A percentile compares a stretch with the other conserved stretches of the same genome.
These are phyloP conservation scores for Botrytis sinoallii DNA, from an alignment of 2,329 filamentous ascomycete genomes.

Conservation along the genomic window DNA sequence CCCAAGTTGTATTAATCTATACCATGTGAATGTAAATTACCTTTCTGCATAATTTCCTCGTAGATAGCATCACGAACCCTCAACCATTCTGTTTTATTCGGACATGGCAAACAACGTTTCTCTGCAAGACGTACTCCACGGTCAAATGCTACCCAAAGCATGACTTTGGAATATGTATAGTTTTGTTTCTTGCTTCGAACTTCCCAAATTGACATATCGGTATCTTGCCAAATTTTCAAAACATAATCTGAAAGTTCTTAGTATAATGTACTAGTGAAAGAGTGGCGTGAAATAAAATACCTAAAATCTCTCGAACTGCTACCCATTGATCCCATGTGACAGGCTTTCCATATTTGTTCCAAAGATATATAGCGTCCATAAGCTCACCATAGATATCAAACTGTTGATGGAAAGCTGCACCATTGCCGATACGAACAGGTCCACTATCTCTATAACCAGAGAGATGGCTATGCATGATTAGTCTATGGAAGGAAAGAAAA, in stretches of 20 bases:
- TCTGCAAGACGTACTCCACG: constrained; percentile 70
- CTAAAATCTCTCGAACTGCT: constrained; percentile 63
- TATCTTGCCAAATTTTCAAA: constrained; percentile 61
- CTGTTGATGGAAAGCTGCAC: constrained; percentile 71
- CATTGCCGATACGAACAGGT: constrained; percentile 75
- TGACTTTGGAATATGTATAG: constrained; percentile 78
- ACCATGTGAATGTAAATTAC: constrained; percentile 34
- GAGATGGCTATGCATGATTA: constrained; percentile 49
- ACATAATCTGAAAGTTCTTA: constrained; percentile 56
- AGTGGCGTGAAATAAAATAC: constrained; percentile 36
- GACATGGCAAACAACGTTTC: constrained; percentile 73
- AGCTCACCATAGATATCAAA: constrained; percentile 79
- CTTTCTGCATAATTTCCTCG: constrained; percentile 74
- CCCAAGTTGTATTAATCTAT: background rate
- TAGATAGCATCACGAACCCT: constrained; percentile 64
- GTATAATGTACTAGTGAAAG: background rate
- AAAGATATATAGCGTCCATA: constrained; percentile 74
- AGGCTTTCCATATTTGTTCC: constrained; percentile 76
- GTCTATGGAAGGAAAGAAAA: background rate
- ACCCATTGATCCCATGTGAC: constrained; percentile 75
- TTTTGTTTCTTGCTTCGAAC: constrained; percentile 72
- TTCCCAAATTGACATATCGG: constrained; percentile 84
- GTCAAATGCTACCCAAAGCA: constrained; percentile 81
- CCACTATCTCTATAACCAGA: constrained; percentile 69
- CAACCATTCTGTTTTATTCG: constrained; percentile 65